phyloP scores from a whole-genome alignment of 371 early-diverging fungal genomes.

The Amoeboaphelidium protococcarum region DNA sequence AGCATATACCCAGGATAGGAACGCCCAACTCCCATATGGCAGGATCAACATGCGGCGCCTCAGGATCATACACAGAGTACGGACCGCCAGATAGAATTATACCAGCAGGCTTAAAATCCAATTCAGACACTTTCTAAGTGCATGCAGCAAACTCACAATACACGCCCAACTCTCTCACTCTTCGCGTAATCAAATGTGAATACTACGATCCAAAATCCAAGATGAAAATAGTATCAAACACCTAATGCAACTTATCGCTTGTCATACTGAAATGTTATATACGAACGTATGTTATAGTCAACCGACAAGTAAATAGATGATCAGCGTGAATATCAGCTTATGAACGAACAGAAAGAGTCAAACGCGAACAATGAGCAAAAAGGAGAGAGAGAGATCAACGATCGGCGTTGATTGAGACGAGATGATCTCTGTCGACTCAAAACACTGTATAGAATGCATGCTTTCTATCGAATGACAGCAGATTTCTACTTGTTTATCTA shows the following conservation, averaged over 20 bases:
- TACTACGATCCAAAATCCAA: conserved; percentile 95
- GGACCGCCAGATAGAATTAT: conserved; percentile 85
- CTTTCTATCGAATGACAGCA: too few relatives aligned
- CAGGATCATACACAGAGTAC: conserved; percentile 78
- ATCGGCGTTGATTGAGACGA: too few relatives aligned
- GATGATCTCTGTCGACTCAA: too few relatives aligned
- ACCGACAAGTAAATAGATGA: too few relatives aligned
- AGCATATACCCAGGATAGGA: conserved; percentile 89
- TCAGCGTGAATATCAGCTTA: too few relatives aligned
- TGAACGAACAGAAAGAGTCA: too few relatives aligned
- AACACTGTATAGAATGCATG: too few relatives aligned
- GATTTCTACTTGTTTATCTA: too few relatives aligned
- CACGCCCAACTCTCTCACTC: conserved; percentile 82
- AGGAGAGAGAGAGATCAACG: too few relatives aligned
- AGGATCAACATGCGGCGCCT: conserved; percentile 79
- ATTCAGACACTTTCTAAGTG: conserved; percentile 70
- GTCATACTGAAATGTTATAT: too few relatives aligned
- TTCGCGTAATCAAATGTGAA: conserved; percentile 85
- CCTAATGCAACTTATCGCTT: conserved; percentile 34
- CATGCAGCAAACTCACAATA: conserved; percentile 93
- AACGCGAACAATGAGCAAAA: too few relatives aligned
- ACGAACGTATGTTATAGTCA: too few relatives aligned
- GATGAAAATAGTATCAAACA: conserved; percentile 86
- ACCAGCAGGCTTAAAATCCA: conserved; percentile 84
- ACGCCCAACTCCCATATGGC: conserved; percentile 62